Conservation (phyloP, 345 rosid genomes). For the Jatropha curcas region DNA sequence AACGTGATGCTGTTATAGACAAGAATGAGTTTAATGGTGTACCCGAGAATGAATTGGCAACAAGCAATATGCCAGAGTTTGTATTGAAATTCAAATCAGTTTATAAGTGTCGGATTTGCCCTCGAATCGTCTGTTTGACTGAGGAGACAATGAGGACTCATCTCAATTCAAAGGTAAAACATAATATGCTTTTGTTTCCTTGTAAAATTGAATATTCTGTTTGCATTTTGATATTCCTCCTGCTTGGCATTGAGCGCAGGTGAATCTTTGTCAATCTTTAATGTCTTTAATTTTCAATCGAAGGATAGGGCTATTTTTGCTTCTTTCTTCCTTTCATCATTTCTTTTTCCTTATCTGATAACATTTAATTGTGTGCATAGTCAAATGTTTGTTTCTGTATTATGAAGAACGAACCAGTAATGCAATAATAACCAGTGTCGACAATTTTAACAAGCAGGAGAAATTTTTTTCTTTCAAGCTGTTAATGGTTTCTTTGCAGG, state of each 20-base stretch:
- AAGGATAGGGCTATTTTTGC: background rate
- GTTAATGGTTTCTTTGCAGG: no score
- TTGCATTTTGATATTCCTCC: background rate
- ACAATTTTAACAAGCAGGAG: no score
- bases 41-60: conserved; percentile 30
- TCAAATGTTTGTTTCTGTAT: background rate
- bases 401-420: no score
- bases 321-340: background rate
- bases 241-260: background rate
- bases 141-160: conserved; percentile 66
- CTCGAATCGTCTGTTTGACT: conserved; percentile 65
- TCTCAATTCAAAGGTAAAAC: conserved; percentile 72
- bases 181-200: background rate
- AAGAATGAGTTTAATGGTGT: conserved; percentile 17
- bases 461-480: no score
- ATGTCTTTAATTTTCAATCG: background rate
- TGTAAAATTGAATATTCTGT: background rate
- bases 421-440: no score
- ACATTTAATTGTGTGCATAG: background rate
- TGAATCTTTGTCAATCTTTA: background rate
- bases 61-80: conserved; percentile 57
- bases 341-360: background rate
- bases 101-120: conserved; percentile 84
- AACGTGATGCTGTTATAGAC: background rate
- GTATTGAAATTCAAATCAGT: conserved; percentile 66